A percentile compares a stretch with the other conserved stretches of the same genome.
These are phyloP conservation scores for Ceratobasidium sp. DNA, from an alignment of 1,284 basidiomycete genomes.

Conservation along the genomic window DNA sequence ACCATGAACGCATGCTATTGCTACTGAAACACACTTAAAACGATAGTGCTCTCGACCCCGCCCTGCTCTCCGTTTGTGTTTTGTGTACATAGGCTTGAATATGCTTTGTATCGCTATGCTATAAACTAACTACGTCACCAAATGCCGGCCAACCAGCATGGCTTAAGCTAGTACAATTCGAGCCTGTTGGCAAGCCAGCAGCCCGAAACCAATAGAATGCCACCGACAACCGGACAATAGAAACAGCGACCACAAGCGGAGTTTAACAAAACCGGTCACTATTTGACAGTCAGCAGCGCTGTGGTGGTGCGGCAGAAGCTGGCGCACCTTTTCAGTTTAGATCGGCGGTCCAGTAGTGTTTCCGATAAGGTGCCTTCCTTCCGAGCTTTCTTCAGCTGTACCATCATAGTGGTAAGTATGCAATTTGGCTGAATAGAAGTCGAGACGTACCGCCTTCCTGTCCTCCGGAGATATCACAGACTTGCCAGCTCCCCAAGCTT, in stretches of 20 bases:
- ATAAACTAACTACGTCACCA: neutral
- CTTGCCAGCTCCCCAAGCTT: conserved; percentile 88
- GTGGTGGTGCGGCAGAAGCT: neutral
- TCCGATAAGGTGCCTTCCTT: conserved; percentile 91
- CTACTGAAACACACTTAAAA: neutral
- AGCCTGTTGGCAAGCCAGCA: neutral
- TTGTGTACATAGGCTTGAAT: neutral
- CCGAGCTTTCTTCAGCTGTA: conserved; percentile 81
- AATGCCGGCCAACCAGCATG: neutral
- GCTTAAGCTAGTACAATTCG: neutral
- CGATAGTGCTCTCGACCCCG: no score
- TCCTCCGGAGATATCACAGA: conserved; percentile 76
- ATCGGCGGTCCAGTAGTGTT: conserved; percentile 85
- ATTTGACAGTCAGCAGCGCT: neutral
- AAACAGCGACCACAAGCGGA: neutral
- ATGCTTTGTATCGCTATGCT: neutral
- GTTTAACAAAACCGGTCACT: conserved; percentile 40
- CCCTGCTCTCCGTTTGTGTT: neutral
- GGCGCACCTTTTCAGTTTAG: conserved; percentile 89
- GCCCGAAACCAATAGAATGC: neutral
- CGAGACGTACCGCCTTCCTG: conserved; percentile 69
- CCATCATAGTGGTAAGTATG: conserved; percentile 44
- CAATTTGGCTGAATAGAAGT: conserved; percentile 30
- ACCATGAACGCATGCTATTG: conserved; percentile 5
- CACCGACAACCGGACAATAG: neutral